These are phyloP conservation scores for Helianthus annuus DNA, from an alignment of 129 eudicot species.

Conservation along the genomic window DNA sequence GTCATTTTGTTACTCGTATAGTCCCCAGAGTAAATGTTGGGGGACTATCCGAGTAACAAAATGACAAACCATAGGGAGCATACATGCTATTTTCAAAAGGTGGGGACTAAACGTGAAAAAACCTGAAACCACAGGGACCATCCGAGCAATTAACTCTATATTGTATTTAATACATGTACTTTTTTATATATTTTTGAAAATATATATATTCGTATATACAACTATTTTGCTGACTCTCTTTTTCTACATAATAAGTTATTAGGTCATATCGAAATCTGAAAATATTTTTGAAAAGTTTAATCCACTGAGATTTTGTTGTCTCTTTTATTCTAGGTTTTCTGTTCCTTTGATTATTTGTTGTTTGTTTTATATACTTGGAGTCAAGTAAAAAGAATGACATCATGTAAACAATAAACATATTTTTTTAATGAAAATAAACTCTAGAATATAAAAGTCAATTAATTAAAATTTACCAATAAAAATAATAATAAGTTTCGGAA, in stretches of 20 bases:
- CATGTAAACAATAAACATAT: background rate
- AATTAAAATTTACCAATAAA: conserved; percentile 6
- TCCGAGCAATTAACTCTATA: too few species aligned
- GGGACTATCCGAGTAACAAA: too few species aligned
- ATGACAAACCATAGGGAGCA: too few species aligned
- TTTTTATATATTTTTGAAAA: too few species aligned
- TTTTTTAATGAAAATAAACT: conserved; percentile 23
- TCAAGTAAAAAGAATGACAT: conserved; percentile 25
- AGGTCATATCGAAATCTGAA: background rate
- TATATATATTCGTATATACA: too few species aligned
- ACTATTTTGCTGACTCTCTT: background rate
- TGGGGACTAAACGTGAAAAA: too few species aligned
- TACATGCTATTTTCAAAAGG: too few species aligned
- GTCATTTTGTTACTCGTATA: too few species aligned
- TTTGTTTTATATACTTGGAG: background rate
- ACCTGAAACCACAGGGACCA: too few species aligned
- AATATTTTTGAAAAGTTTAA: background rate
- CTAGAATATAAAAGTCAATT: conserved; percentile 25
- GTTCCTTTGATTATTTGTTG: background rate
- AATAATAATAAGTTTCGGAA: conserved; percentile 17
- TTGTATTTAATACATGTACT: too few species aligned
- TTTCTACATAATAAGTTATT: background rate
- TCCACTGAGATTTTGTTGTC: conserved; percentile 6
- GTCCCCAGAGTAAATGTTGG: too few species aligned
- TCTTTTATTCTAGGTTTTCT: background rate